Percentiles rank a stretch among this genome's conserved stretches.
phyloP scores from a whole-genome alignment of 208 protist species.

The Ichthyophonus hoferi region DNA sequence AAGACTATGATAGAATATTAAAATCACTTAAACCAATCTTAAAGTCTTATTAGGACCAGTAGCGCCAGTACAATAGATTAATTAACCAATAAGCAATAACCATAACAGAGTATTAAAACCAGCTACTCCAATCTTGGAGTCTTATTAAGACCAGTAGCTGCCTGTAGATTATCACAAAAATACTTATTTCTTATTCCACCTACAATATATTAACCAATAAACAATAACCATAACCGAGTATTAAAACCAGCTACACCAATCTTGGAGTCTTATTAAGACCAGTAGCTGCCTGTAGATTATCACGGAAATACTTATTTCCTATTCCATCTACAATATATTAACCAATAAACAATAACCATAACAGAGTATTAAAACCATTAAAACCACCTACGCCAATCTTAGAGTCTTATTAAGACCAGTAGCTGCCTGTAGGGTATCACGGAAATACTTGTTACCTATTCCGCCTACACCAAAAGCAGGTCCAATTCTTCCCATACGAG shows the following conservation, averaged over 20 bases:
- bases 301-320: too few relatives aligned
- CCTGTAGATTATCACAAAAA: too few relatives aligned
- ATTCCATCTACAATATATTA: not conserved
- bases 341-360: not conserved
- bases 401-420: not conserved
- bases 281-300: too few relatives aligned
- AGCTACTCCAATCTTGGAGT: too few relatives aligned
- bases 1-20: not conserved
- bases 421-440: not conserved
- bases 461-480: conserved; percentile 12
- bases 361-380: not conserved
- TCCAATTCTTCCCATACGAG: not conserved
- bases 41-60: too few relatives aligned
- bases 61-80: too few relatives aligned
- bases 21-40: not conserved
- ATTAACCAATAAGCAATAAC: not conserved
- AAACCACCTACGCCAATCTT: not conserved
- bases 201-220: not conserved
- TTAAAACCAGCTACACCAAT: not conserved
- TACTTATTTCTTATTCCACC: too few relatives aligned
- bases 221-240: not conserved
- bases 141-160: too few relatives aligned
- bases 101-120: not conserved
- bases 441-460: not conserved
- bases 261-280: too few relatives aligned